Conservation (phyloP, 306 rosid genomes). For the Prunus padus region DNA sequence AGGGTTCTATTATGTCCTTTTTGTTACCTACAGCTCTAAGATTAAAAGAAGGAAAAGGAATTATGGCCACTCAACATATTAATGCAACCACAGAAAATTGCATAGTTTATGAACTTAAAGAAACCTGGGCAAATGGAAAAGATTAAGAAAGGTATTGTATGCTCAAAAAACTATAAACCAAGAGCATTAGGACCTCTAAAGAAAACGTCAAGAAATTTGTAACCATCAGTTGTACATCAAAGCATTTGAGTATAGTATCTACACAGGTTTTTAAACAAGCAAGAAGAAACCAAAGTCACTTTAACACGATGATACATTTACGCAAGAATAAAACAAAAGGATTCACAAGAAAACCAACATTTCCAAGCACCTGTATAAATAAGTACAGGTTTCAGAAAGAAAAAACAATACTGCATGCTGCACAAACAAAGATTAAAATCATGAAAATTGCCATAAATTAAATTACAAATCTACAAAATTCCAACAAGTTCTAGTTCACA, state of each 20-base stretch:
- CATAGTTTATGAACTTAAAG: background rate
- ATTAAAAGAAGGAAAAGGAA: background rate
- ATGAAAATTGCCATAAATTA: background rate
- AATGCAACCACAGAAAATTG: background rate
- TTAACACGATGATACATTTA: background rate
- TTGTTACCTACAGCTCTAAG: background rate
- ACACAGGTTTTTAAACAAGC: background rate
- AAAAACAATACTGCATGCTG: slow-evolving; percentile 3
- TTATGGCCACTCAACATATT: background rate
- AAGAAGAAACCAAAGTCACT: background rate
- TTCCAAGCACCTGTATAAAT: background rate
- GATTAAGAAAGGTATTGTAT: background rate
- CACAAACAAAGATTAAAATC: background rate
- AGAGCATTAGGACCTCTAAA: background rate
- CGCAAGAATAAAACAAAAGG: background rate
- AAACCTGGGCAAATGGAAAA: background rate
- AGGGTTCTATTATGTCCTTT: background rate
- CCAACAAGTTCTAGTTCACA: slow-evolving; percentile 1
- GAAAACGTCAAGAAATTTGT: background rate
- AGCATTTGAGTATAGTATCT: background rate
- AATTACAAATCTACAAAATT: background rate
- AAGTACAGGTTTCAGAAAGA: background rate
- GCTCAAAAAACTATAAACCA: background rate
- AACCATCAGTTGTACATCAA: background rate
- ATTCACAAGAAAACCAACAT: background rate